Percentiles rank a stretch among this genome's conserved stretches.
Evolutionary conservation across 2,329 filamentous ascomycete species (phyloP).

Genomic region (Pestalotiopsis sp.): DNA sequence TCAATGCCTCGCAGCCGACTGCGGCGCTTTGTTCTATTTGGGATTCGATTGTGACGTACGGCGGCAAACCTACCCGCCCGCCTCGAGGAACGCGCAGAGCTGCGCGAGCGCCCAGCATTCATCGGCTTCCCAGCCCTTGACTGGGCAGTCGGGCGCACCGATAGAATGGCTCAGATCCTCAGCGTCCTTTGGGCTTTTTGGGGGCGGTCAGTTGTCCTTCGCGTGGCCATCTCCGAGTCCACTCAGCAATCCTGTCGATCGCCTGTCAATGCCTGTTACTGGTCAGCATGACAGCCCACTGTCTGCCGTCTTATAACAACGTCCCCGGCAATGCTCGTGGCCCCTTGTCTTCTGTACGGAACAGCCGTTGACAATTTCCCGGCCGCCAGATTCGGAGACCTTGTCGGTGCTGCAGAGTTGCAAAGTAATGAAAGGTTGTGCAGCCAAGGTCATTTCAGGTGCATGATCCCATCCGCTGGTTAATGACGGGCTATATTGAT

Average conservation of each 20-base stretch:
- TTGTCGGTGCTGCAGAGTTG: neutral
- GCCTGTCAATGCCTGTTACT: neutral
- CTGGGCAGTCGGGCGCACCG: neutral
- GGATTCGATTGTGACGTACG: neutral
- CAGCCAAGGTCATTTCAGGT: neutral
- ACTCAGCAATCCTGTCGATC: neutral
- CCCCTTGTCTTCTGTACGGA: neutral
- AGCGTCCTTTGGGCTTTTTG: neutral
- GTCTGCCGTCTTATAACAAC: neutral
- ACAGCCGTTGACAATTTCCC: neutral
- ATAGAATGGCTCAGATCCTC: neutral
- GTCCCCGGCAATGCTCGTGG: neutral
- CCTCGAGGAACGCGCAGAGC: neutral
- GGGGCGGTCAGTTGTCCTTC: neutral
- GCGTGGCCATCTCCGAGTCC: neutral
- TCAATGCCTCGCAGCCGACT: neutral
- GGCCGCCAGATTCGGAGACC: neutral
- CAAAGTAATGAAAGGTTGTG: conserved; percentile 1
- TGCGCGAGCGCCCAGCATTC: neutral
- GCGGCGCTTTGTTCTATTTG: conserved; percentile 8
- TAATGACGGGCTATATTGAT: neutral
- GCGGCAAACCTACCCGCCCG: conserved; percentile 12
- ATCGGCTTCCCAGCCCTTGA: neutral
- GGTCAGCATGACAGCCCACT: neutral
- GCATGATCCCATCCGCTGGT: neutral